Evolutionary conservation across 768 basidiomycete genomes (phyloP).

Genomic region (Floccularia luteovirens): DNA sequence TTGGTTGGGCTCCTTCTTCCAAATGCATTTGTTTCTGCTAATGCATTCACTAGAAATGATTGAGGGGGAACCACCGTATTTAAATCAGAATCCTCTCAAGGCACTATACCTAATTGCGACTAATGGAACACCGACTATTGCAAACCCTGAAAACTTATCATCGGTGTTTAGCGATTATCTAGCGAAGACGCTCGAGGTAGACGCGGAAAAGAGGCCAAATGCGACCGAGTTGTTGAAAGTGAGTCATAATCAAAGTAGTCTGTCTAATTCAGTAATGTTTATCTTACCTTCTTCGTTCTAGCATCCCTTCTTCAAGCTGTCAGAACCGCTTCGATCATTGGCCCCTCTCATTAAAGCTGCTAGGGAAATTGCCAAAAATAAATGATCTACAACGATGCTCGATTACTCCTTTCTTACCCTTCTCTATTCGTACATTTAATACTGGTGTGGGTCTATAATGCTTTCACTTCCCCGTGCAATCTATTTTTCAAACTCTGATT

Average conservation of each 20-base stretch:
- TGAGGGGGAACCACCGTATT: conserved; percentile 93
- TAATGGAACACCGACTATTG: conserved; percentile 94
- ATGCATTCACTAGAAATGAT: conserved; percentile 74
- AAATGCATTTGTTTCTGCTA: conserved; percentile 1
- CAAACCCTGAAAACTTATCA: conserved; percentile 74
- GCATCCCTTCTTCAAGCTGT: conserved; percentile 85
- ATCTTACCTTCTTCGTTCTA: conserved; percentile 18
- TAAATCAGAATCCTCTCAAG: conserved; percentile 94
- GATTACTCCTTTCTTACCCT: neutral
- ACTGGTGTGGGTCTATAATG: neutral
- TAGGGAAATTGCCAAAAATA: conserved; percentile 72
- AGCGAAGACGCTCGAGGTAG: conserved; percentile 83
- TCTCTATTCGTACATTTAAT: neutral
- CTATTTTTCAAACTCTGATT: neutral
- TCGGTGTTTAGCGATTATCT: conserved; percentile 86
- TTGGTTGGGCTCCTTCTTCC: conserved; percentile 45
- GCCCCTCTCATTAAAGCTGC: conserved; percentile 91
- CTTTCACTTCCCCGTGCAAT: neutral
- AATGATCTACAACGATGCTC: conserved; percentile 19
- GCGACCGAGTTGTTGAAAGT: conserved; percentile 79
- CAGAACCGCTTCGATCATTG: conserved; percentile 81
- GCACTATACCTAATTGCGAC: conserved; percentile 97
- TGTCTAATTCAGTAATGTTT: neutral
- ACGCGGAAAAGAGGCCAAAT: conserved; percentile 88
- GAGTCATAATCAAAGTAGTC: conserved; percentile 11